Evolutionary conservation across 495 filamentous ascomycete species (phyloP).

Genomic region (Hypomontagnella monticulosa): DNA sequence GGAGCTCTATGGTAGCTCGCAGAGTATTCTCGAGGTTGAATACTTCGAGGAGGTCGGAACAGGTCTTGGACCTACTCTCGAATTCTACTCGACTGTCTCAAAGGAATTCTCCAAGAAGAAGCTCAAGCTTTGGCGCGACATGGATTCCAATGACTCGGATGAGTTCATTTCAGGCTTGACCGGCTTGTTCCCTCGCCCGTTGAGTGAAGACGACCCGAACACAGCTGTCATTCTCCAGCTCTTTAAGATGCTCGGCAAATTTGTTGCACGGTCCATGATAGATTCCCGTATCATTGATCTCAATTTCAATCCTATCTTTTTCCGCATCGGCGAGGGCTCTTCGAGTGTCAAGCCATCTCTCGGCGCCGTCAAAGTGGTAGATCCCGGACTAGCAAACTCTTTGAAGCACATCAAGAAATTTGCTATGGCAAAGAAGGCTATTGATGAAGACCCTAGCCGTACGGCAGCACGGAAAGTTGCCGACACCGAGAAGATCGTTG

Average conservation of each 20-base stretch:
- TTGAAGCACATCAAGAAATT: slow-evolving; percentile 91
- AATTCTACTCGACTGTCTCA: slow-evolving; percentile 98
- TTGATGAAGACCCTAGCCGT: slow-evolving; percentile 74
- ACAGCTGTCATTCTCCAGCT: slow-evolving; percentile 84
- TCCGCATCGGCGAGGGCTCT: slow-evolving; percentile 85
- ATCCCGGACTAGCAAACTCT: slow-evolving; percentile 84
- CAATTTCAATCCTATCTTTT: slow-evolving; percentile 97
- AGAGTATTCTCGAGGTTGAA: slow-evolving; percentile 95
- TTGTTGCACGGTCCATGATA: slow-evolving; percentile 97
- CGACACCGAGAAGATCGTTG: slow-evolving; percentile 70
- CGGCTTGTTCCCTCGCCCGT: slow-evolving; percentile 92
- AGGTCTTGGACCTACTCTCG: slow-evolving; percentile 92
- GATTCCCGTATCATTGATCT: slow-evolving; percentile 98
- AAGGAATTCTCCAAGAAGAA: slow-evolving; percentile 98
- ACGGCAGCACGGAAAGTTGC: slow-evolving; percentile 73
- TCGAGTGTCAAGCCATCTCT: slow-evolving; percentile 83
- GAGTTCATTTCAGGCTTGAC: slow-evolving; percentile 88
- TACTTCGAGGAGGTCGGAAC: slow-evolving; percentile 99
- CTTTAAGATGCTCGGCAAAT: slow-evolving; percentile 96
- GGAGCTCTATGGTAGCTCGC: slow-evolving; percentile 96
- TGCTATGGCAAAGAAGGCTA: slow-evolving; percentile 78
- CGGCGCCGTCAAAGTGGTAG: slow-evolving; percentile 91
- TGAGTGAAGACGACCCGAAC: slow-evolving; percentile 84
- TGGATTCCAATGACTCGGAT: slow-evolving; percentile 75
- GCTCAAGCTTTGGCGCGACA: slow-evolving; percentile 94